Base-by-base conservation (phyloP, 345 rosid genomes). In the Turritis glabra region DNA sequence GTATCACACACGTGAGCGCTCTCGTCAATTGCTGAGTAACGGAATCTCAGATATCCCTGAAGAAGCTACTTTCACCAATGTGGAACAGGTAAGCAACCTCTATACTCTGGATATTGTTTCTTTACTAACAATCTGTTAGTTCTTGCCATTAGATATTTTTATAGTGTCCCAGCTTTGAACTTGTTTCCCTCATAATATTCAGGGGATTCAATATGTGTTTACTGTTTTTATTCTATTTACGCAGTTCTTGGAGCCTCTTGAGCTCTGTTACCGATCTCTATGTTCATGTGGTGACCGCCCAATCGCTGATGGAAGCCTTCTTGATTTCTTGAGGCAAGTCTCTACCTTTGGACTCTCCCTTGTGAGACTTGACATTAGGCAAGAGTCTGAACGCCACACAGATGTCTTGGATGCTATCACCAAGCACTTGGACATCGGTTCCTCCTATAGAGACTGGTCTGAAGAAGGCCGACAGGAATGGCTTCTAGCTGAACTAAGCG, bases 251-350 rank as follows among this genome's bases (percentile, higher is more conserved):
- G 97, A 92, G 69, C 99, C 99, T 47, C 97, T 96, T 59, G 99
- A 92, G 79, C 93, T 92, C 62, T 90, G 97, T 73, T 96, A 92
- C 81, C 83, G 93, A 64, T 96, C 99, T 7, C 93, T 92, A 30
- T 96, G 97, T 70, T 64, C 87, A 40, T 89, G 96, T 46, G 99
- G 99, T 72, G 99, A 96, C 81, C 90, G 85, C 7, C 64, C 98
- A 46, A 92, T 96, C 76, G 98, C 99, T 63, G 99, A 96, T 77
- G 99, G 99, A 54, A 92, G 86, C 86, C 99, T 96, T 74, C 99
- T 96, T 29, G 99, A 96, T 83, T 92, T 96, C 88, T 69, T 92
- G 78, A 84, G 99, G 75, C 99, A 96, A 87, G 97, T 90, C 52
- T 96, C 99, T 9, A 96, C 97, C 41, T 96, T 96, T 63, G 99